phyloP scores from a whole-genome alignment of 345 rosid species.

The Salix caprea region DNA sequence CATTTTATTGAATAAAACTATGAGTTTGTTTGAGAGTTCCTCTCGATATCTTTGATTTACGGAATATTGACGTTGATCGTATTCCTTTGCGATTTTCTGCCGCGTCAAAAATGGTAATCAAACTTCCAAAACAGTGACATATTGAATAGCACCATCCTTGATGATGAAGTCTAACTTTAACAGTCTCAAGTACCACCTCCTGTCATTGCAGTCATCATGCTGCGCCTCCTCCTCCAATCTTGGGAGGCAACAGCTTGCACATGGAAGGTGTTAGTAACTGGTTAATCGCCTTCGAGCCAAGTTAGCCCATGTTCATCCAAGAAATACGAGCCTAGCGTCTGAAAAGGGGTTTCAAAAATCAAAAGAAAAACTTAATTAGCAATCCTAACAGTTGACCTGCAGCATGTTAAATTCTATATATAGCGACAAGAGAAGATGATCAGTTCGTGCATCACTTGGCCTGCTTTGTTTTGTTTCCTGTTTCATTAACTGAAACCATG shows the following conservation, averaged over 20 bases:
- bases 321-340: not conserved
- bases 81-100: too few relatives aligned
- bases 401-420: slow-evolving; percentile 14
- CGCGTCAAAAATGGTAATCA: too few relatives aligned
- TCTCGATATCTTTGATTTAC: too few relatives aligned
- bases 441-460: not conserved
- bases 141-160: not conserved
- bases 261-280: not conserved
- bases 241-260: too few relatives aligned
- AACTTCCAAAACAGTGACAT: too few relatives aligned
- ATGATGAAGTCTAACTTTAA: not conserved
- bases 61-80: too few relatives aligned
- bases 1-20: too few relatives aligned
- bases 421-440: not conserved
- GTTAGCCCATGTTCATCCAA: slow-evolving; percentile 7
- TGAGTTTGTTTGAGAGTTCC: too few relatives aligned
- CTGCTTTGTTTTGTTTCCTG: not conserved
- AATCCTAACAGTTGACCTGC: not conserved
- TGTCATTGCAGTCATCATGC: too few relatives aligned
- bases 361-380: not conserved
- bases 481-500: not conserved
- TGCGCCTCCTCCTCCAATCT: too few relatives aligned
- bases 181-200: not conserved
- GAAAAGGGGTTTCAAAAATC: not conserved
- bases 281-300: not conserved